Conservation (phyloP, 2,329 filamentous ascomycete species). For the Mariannaea sp. region DNA sequence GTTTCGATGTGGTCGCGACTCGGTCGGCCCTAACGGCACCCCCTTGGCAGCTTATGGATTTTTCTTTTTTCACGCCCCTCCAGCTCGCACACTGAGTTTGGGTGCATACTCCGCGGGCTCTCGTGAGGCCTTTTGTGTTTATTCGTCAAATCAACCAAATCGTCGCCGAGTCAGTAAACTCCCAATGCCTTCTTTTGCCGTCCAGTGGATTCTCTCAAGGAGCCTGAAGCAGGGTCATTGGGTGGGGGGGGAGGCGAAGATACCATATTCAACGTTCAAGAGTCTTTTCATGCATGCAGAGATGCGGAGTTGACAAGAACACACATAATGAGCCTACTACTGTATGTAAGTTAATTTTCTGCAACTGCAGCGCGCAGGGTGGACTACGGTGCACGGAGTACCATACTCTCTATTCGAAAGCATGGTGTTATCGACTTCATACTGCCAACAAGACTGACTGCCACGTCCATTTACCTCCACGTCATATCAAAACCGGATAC, state of each 20-base stretch:
- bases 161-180: slow-evolving; percentile 1
- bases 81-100: slow-evolving; percentile 7
- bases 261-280: too few relatives aligned
- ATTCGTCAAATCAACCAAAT: slow-evolving; percentile 28
- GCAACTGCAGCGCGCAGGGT: too few relatives aligned
- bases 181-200: slow-evolving; percentile 18
- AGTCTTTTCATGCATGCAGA: too few relatives aligned
- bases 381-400: too few relatives aligned
- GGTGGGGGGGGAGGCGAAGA: not conserved
- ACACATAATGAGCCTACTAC: not conserved
- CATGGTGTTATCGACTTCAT: not conserved
- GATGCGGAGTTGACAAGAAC: too few relatives aligned
- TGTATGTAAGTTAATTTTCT: too few relatives aligned
- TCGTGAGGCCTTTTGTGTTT: slow-evolving; percentile 17
- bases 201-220: slow-evolving; percentile 14
- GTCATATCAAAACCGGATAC: not conserved
- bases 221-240: not conserved
- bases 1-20: slow-evolving; percentile 37
- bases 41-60: slow-evolving; percentile 30
- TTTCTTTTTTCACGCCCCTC: slow-evolving; percentile 26
- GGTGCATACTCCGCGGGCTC: slow-evolving; percentile 10
- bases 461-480: not conserved
- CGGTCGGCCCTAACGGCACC: slow-evolving; percentile 43
- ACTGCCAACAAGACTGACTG: not conserved
- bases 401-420: not conserved